Evolutionary conservation across 1,284 basidiomycete species (phyloP).

Genomic region (Nidula niveotomentosa): DNA sequence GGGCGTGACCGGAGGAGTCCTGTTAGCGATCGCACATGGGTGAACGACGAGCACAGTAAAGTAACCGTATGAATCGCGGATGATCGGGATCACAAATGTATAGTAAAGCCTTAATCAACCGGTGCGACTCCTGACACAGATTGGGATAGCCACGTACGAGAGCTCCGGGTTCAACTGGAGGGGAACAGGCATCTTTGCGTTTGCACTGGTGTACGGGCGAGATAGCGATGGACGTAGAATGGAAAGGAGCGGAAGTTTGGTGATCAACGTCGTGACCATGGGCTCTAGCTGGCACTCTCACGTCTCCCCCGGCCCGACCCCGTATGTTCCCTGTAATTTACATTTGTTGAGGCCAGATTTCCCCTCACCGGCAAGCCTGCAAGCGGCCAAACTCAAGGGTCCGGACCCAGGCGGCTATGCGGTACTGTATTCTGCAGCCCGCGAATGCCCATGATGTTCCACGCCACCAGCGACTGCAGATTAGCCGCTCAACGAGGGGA

Average conservation of each 20-base stretch:
- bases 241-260: conserved; percentile 2
- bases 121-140: background rate
- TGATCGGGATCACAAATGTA: conserved; percentile 1
- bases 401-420: too few relatives aligned
- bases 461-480: too few relatives aligned
- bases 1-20: conserved; percentile 13
- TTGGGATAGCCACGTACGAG: conserved; percentile 19
- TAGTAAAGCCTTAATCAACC: background rate
- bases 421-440: too few relatives aligned
- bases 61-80: conserved; percentile 4
- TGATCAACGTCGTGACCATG: background rate
- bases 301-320: too few relatives aligned
- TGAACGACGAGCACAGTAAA: background rate
- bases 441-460: too few relatives aligned
- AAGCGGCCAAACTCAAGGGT: too few relatives aligned
- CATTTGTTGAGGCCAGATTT: too few relatives aligned
- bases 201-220: conserved; percentile 4
- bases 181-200: conserved; percentile 25
- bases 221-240: background rate
- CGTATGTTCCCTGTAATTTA: too few relatives aligned
- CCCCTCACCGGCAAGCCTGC: too few relatives aligned
- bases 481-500: too few relatives aligned
- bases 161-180: conserved; percentile 22
- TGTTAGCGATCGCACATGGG: conserved; percentile 1
- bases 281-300: background rate